Evolutionary conservation across 176 grass and related monocot species (phyloP).

Genomic region (Oryza meridionalis): DNA sequence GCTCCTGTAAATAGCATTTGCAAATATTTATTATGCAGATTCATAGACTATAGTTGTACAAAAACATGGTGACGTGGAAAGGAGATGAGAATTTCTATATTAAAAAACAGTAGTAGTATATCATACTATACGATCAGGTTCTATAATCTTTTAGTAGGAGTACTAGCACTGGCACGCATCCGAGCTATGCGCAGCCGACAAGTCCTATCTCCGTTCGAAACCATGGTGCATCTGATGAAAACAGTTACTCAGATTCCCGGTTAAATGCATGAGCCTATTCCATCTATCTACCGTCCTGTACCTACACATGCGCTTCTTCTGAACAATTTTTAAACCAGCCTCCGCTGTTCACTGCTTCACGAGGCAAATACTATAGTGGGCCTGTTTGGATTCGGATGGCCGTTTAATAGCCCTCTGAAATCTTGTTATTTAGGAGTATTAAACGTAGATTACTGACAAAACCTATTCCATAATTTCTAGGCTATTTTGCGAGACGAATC

Average conservation of each 20-base stretch:
- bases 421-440: too few species aligned
- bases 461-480: too few species aligned
- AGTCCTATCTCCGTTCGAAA: conserved; percentile 42
- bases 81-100: neutral
- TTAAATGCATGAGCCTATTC: conserved; percentile 37
- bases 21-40: neutral
- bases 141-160: neutral
- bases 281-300: neutral
- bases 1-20: neutral
- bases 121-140: neutral
- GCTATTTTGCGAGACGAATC: too few species aligned
- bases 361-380: too few species aligned
- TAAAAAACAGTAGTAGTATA: too few species aligned
- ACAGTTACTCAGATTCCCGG: conserved; percentile 36
- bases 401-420: too few species aligned
- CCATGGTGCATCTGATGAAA: conserved; percentile 34
- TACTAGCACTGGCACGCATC: neutral
- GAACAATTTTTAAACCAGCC: conserved; percentile 5
- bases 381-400: too few species aligned
- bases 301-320: neutral
- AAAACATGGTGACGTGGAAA: neutral
- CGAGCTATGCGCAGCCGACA: neutral
- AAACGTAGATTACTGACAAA: too few species aligned
- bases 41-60: neutral
- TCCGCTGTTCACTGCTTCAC: neutral